Percentiles rank a stretch among this genome's conserved stretches.
These are phyloP conservation scores for Zizania latifolia DNA, from an alignment of 176 grass and related monocot species.

Conservation along the genomic window DNA sequence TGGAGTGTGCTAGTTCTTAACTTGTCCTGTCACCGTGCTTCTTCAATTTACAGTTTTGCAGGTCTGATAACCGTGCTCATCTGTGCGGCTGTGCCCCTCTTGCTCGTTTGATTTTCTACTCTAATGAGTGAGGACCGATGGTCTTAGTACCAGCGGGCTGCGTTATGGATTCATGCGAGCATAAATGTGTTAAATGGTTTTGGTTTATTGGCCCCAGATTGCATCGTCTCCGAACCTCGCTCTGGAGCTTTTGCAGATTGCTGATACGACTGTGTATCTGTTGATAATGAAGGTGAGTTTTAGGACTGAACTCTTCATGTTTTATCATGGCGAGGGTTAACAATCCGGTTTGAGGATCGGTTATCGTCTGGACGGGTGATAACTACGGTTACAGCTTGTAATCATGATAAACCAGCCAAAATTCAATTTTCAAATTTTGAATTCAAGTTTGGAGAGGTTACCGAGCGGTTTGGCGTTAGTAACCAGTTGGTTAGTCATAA, in stretches of 20 bases:
- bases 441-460: too few relatives aligned
- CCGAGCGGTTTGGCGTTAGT: too few relatives aligned
- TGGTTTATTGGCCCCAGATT: background rate
- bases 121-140: background rate
- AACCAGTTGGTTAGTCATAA: too few relatives aligned
- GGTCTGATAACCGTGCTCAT: background rate
- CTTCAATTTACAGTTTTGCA: background rate
- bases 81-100: background rate
- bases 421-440: too few relatives aligned
- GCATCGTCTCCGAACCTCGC: background rate
- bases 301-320: background rate
- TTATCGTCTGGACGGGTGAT: too few relatives aligned
- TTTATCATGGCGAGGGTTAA: too few relatives aligned
- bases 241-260: background rate
- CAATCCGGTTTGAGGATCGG: too few relatives aligned
- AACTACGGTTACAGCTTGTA: too few relatives aligned
- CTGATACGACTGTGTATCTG: background rate
- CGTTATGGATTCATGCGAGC: background rate
- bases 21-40: slow-evolving; percentile 1
- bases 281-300: background rate
- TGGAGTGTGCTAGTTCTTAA: slow-evolving; percentile 22
- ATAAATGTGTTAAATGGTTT: background rate
- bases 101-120: background rate
- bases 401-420: too few relatives aligned
- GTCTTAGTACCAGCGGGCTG: background rate